Conservation (phyloP, 2,329 filamentous ascomycete species). For the Exophiala aquamarina region DNA sequence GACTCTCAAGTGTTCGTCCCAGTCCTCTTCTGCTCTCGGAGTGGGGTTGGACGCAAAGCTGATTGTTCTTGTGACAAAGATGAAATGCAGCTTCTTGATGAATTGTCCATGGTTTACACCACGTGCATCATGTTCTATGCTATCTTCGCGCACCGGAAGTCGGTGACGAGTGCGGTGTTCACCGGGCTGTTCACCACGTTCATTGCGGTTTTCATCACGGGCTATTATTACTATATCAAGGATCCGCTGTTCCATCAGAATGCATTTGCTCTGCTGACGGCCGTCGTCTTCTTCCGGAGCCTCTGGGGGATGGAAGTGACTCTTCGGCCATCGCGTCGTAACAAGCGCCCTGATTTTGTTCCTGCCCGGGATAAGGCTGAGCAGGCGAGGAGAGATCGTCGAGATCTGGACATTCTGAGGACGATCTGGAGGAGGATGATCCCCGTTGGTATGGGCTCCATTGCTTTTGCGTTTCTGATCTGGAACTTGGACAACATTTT, state of each 20-base stretch:
- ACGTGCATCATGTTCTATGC: constrained; percentile 61
- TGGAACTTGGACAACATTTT: constrained; percentile 80
- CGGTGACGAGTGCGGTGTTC: constrained; percentile 45
- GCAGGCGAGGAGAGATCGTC: constrained; percentile 49
- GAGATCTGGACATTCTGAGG: constrained; percentile 57
- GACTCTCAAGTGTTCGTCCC: constrained; percentile 50
- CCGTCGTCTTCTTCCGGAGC: constrained; percentile 66
- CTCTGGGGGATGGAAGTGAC: constrained; percentile 74
- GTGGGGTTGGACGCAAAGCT: no score
- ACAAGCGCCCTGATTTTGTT: constrained; percentile 46
- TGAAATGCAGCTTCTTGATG: constrained; percentile 57
- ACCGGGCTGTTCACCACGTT: constrained; percentile 58
- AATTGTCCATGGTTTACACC: constrained; percentile 61
- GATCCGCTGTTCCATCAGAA: constrained; percentile 80
- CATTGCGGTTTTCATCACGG: constrained; percentile 66
- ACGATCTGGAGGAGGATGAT: constrained; percentile 52
- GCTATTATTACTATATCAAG: constrained; percentile 78
- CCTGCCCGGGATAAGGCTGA: constrained; percentile 43
- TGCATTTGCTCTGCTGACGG: constrained; percentile 71
- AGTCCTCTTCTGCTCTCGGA: no score
- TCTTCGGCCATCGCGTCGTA: constrained; percentile 51
- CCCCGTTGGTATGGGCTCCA: constrained; percentile 63
- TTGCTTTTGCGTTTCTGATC: constrained; percentile 70
- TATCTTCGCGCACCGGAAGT: constrained; percentile 58
- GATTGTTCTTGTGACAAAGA: no score